Conservation (phyloP, 1,284 basidiomycete genomes). For the Paramarasmius palmivorus region DNA sequence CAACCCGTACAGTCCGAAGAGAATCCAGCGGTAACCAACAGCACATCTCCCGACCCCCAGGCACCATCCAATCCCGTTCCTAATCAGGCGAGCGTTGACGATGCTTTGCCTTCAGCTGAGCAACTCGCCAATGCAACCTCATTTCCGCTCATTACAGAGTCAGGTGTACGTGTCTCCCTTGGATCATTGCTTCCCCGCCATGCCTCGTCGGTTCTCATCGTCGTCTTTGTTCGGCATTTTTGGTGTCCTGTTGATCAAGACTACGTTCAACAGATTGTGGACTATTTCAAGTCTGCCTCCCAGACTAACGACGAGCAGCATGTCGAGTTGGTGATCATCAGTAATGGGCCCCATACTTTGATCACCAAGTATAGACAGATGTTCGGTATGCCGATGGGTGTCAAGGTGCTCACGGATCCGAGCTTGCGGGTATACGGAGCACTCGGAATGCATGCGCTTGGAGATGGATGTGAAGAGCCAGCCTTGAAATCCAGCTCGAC, state of each 20-base stretch:
- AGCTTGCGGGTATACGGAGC: conserved; percentile 66
- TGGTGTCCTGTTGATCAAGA: conserved; percentile 85
- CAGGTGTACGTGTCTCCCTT: not conserved
- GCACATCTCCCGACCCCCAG: no score
- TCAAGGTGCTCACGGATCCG: conserved; percentile 82
- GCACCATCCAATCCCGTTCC: no score
- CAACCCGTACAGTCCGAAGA: no score
- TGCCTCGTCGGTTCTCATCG: conserved; percentile 42
- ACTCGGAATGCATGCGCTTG: conserved; percentile 72
- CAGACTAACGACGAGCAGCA: not conserved
- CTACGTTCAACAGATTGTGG: conserved; percentile 71
- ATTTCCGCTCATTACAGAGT: conserved; percentile 1
- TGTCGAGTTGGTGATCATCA: conserved; percentile 62
- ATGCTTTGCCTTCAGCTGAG: not conserved
- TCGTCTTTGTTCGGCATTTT: conserved; percentile 78
- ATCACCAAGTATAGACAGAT: conserved; percentile 72
- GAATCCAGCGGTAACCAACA: no score
- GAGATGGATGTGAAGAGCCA: conserved; percentile 36
- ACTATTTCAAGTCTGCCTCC: conserved; percentile 38
- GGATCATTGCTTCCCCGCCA: conserved; percentile 29
- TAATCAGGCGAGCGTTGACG: not conserved
- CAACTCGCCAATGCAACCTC: not conserved
- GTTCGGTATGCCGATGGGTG: conserved; percentile 56
- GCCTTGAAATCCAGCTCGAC: conserved; percentile 10
- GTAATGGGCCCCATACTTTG: conserved; percentile 76